A percentile compares a stretch with the other conserved stretches of the same genome.
These are phyloP conservation scores for Lichtheimia hyalospora DNA, from an alignment of 371 early-diverging fungal species.

Conservation along the genomic window DNA sequence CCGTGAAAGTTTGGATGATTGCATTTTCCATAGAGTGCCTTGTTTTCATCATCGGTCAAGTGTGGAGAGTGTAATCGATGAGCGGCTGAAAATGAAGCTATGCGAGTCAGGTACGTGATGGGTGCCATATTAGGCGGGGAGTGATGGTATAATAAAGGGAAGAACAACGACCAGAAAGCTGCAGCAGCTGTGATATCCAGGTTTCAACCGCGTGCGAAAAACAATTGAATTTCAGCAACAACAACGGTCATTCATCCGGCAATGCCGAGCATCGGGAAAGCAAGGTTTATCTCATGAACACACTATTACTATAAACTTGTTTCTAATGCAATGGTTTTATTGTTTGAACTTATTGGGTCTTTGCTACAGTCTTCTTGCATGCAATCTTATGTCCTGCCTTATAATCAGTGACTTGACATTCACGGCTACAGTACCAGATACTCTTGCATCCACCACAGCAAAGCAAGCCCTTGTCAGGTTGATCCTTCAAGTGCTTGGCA, in stretches of 20 bases:
- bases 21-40: constrained; percentile 82
- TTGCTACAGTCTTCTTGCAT: constrained; percentile 34
- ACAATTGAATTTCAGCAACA: too few relatives aligned
- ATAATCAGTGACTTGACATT: constrained; percentile 61
- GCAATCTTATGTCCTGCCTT: constrained; percentile 51
- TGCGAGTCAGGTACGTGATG: constrained; percentile 71
- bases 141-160: not conserved
- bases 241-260: too few relatives aligned
- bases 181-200: too few relatives aligned
- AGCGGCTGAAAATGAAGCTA: constrained; percentile 84
- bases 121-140: constrained; percentile 46
- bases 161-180: not conserved
- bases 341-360: too few relatives aligned
- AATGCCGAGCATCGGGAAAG: too few relatives aligned
- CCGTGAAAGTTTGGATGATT: constrained; percentile 86
- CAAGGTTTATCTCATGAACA: too few relatives aligned
- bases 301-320: too few relatives aligned
- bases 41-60: constrained; percentile 74
- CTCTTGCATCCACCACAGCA: constrained; percentile 63
- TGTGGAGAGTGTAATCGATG: constrained; percentile 81
- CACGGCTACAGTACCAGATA: constrained; percentile 65
- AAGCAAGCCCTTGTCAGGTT: constrained; percentile 51
- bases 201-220: too few relatives aligned
- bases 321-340: too few relatives aligned
- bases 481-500: constrained; percentile 45